Conservation (phyloP, 192 early-diverging fungal species). For the Backusella parvicylindrica region DNA sequence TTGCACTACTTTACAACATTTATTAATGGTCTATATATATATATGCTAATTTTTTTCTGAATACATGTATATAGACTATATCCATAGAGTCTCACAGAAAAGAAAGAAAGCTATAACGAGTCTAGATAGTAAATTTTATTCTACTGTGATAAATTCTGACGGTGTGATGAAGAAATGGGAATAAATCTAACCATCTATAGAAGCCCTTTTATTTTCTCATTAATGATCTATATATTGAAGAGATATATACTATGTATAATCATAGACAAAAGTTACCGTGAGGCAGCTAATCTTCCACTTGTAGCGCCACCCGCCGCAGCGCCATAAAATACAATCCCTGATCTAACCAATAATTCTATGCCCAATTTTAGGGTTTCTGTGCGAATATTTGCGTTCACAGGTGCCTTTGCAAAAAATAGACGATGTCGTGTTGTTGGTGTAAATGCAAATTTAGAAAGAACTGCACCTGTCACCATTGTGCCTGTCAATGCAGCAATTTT, state of each 20-base stretch:
- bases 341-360: conserved; percentile 19
- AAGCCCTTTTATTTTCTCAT: not conserved
- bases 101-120: no score
- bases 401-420: conserved; percentile 30
- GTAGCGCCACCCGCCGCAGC: conserved; percentile 23
- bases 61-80: no score
- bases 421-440: conserved; percentile 24
- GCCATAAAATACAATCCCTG: conserved; percentile 24
- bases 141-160: not conserved
- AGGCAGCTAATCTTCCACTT: conserved; percentile 9
- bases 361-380: conserved; percentile 25
- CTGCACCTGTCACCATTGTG: conserved; percentile 1
- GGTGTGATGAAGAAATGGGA: not conserved
- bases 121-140: no score
- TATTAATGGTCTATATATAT: no score
- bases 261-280: not conserved
- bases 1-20: no score
- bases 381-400: conserved; percentile 22
- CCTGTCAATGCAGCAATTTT: not conserved
- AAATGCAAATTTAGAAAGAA: conserved; percentile 21
- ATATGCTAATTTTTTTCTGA: no score
- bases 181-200: not conserved
- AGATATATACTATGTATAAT: not conserved
- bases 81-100: no score
- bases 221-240: no score